phyloP scores from a whole-genome alignment of 106 monocot species.

The Ottelia alismoides region DNA sequence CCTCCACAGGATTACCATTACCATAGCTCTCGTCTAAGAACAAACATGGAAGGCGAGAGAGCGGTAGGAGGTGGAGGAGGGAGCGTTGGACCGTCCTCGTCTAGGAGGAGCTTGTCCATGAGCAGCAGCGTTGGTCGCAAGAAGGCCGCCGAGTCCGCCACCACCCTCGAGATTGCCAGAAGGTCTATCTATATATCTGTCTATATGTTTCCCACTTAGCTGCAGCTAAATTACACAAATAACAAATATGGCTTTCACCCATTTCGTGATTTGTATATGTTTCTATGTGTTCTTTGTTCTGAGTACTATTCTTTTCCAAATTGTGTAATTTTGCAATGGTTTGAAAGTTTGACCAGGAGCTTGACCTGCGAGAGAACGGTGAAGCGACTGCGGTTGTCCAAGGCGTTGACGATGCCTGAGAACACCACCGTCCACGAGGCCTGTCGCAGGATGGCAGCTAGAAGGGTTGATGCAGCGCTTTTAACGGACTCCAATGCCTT shows the following conservation, averaged over 20 bases:
- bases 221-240: not conserved
- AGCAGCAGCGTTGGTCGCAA: not conserved
- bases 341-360: too few relatives aligned
- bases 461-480: constrained; percentile 74
- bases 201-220: not conserved
- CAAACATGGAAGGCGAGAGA: not conserved
- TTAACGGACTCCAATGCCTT: constrained; percentile 88
- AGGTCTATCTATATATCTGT: not conserved
- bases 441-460: constrained; percentile 71
- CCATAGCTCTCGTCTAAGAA: too few relatives aligned
- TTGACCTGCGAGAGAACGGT: constrained; percentile 76
- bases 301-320: too few relatives aligned
- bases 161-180: not conserved
- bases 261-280: not conserved
- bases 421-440: constrained; percentile 52
- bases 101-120: constrained; percentile 2
- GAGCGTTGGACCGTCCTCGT: not conserved
- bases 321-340: too few relatives aligned
- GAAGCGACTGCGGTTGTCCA: constrained; percentile 60
- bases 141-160: not conserved
- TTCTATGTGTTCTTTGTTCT: not conserved
- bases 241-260: not conserved
- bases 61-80: not conserved
- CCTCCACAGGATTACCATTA: too few relatives aligned
- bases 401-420: constrained; percentile 86